Conservation (phyloP, 2,329 filamentous ascomycete species). For the Aureobasidium sp. region DNA sequence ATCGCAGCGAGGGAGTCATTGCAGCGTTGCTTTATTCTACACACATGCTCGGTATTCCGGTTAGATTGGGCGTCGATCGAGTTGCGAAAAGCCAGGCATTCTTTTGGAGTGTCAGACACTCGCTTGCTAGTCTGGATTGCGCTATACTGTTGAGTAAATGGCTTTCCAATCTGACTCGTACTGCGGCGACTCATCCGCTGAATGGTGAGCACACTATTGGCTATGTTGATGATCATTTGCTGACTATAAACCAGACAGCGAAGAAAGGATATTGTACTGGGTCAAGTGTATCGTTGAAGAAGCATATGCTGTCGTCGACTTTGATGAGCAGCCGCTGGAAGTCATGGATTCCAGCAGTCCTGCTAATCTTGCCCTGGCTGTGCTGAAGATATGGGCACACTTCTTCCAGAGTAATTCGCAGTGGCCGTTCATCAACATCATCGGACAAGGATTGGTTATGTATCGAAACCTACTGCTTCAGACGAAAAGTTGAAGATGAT, state of each 20-base stretch:
- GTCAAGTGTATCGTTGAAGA: slow-evolving; percentile 37
- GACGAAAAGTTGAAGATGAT: background rate
- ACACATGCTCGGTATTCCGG: slow-evolving; percentile 49
- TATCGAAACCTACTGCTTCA: background rate
- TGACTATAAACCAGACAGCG: slow-evolving; percentile 29
- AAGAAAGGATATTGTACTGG: slow-evolving; percentile 29
- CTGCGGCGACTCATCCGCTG: background rate
- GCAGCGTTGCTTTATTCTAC: slow-evolving; percentile 46
- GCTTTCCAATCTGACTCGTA: slow-evolving; percentile 21
- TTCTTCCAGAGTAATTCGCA: slow-evolving; percentile 36
- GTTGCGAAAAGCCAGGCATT: slow-evolving; percentile 49
- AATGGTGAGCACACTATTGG: background rate
- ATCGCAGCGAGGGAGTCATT: slow-evolving; percentile 41
- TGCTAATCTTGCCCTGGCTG: slow-evolving; percentile 32
- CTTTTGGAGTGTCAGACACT: slow-evolving; percentile 51
- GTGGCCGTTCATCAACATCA: slow-evolving; percentile 37
- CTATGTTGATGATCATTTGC: slow-evolving; percentile 26
- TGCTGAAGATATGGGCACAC: slow-evolving; percentile 35
- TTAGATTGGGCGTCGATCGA: slow-evolving; percentile 46
- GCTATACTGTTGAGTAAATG: slow-evolving; percentile 47
- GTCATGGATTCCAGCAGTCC: slow-evolving; percentile 24
- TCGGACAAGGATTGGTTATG: slow-evolving; percentile 21
- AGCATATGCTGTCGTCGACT: slow-evolving; percentile 28
- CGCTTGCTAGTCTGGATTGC: slow-evolving; percentile 47
- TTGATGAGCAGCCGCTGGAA: slow-evolving; percentile 21